Evolutionary conservation across 192 early-diverging fungal genomes (phyloP), one percentile per base, ranked within the genome.

Genomic region (Lunasporangiospora selenospora): DNA sequence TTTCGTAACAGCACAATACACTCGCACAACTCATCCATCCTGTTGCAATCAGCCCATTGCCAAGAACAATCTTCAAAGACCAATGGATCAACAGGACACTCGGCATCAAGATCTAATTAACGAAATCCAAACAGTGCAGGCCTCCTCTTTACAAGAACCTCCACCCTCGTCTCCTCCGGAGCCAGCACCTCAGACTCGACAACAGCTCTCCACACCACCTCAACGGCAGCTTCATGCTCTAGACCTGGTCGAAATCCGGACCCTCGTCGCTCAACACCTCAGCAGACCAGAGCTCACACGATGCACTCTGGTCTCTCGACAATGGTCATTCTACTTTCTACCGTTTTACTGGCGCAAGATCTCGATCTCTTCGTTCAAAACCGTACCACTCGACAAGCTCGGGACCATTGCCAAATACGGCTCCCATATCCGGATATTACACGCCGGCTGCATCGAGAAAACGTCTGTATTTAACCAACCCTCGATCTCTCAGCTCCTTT

Each of bases 401-500:
- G 23, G n/a, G n/a, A n/a, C 42, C 2, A 11, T 67, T 3, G 18
- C 26, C 4, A 33, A 32, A n/a, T 30, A 67, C 21, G 65, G 65
- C 3, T 43, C 41, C 18, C 50, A 59, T 13, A 6, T 67, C 19
- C 65, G 65, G 0, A 34, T 36, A 9, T 43, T 67, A 1, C 8
- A 26, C 10, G 51, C 57, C 2, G 65, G 65, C 0, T 43, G 57
- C 13, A 67, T 67, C 21, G 56, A 57, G 24, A 50, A 67, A 10
- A 47, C 41, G 6, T 67, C 65, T 0, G 49, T 59, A 24, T 67
- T 67, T 40, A 53, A 67, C 36, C 65, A 67, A 33, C 24, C 65
- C 3, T 67, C 57, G 1, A 36, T 67, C 13, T 26, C 32, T 8
- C 42, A 8, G 16, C 40, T 67, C n/a, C 48, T 40, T 21, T 10